Base-by-base conservation (phyloP, 202 grass and related monocot genomes). In the Carex arenaria region DNA sequence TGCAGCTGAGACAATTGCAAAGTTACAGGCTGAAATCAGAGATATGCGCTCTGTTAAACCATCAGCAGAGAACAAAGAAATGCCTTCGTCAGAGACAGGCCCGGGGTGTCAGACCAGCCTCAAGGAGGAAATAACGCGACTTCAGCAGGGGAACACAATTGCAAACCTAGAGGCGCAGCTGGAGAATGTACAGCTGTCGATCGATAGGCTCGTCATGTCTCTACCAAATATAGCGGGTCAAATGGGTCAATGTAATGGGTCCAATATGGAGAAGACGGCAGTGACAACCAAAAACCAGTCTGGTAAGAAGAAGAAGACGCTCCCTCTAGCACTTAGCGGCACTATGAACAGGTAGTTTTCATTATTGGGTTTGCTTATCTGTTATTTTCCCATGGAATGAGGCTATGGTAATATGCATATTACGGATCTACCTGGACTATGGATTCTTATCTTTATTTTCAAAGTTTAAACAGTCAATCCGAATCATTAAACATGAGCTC, bases 1-100 rank as follows among this genome's bases (percentile, higher is more conserved):
- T 89, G 96, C 89, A 80, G 96, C 93, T 10, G 96, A 98, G 85
- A 98, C 96, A 68, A 93, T 98, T 61, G 96, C 96, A 71, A 98
- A 95, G 84, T 91, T 98, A 63, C 91, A 98, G 72, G 88, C 90
- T 45, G 93, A 98, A 85, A 95, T 98, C 32, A 91, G 88, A 80
- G 96, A 93, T 64, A 95, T 98, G 96, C 89, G 90, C 59, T 18
- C 89, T 52, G 72, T 91, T 57, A 89, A 83, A 88, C 53, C 73
- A 59, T 59, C 73, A 59, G 85, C 88, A 32, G 71, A 88, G 28
- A 88, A 77, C 55, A 92, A 90, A 88, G 89, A 90, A 19, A 77
- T 81, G 38, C 15, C 15, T 18, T 54, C 62, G 0, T 82, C 80
- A 67, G 89, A 93, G 3, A 17, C 86, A n/a, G 84, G 87, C 72